Evolutionary conservation across 2,329 filamentous ascomycete species (phyloP).

Genomic region (Onygenales sp.): DNA sequence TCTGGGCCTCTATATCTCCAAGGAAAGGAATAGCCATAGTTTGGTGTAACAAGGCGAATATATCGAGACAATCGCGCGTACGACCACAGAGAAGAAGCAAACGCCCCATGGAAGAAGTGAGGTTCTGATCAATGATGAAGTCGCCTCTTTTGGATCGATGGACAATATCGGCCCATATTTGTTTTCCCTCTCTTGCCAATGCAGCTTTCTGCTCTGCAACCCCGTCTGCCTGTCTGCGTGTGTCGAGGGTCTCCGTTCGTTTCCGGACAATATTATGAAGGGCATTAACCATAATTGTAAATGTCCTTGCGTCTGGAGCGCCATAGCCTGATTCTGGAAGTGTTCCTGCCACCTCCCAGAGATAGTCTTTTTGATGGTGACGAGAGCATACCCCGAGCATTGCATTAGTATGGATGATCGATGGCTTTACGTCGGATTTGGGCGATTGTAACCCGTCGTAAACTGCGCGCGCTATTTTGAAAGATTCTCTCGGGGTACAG

Average conservation of each 20-base stretch:
- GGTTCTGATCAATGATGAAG: slow-evolving; percentile 63
- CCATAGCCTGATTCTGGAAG: slow-evolving; percentile 55
- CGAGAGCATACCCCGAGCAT: slow-evolving; percentile 72
- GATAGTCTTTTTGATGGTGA: slow-evolving; percentile 64
- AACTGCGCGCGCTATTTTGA: slow-evolving; percentile 61
- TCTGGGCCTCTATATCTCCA: slow-evolving; percentile 8
- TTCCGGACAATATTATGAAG: slow-evolving; percentile 44
- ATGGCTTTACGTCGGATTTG: slow-evolving; percentile 56
- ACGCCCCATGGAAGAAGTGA: slow-evolving; percentile 74
- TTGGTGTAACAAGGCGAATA: slow-evolving; percentile 69
- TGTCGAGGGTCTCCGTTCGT: slow-evolving; percentile 18
- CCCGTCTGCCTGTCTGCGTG: slow-evolving; percentile 20
- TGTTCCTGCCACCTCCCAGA: slow-evolving; percentile 68
- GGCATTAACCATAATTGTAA: slow-evolving; percentile 72
- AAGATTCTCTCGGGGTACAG: slow-evolving; percentile 41
- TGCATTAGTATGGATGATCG: slow-evolving; percentile 78
- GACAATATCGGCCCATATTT: slow-evolving; percentile 73
- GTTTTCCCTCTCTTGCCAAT: slow-evolving; percentile 56
- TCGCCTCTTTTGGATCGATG: slow-evolving; percentile 64
- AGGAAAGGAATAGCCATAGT: slow-evolving; percentile 61
- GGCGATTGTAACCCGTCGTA: slow-evolving; percentile 65
- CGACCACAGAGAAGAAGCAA: slow-evolving; percentile 58
- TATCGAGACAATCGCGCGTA: slow-evolving; percentile 56
- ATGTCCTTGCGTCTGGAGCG: slow-evolving; percentile 63
- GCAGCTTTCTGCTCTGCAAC: slow-evolving; percentile 19